Conservation (phyloP, 202 grass and related monocot species). For the Sporobolus alterniflorus region DNA sequence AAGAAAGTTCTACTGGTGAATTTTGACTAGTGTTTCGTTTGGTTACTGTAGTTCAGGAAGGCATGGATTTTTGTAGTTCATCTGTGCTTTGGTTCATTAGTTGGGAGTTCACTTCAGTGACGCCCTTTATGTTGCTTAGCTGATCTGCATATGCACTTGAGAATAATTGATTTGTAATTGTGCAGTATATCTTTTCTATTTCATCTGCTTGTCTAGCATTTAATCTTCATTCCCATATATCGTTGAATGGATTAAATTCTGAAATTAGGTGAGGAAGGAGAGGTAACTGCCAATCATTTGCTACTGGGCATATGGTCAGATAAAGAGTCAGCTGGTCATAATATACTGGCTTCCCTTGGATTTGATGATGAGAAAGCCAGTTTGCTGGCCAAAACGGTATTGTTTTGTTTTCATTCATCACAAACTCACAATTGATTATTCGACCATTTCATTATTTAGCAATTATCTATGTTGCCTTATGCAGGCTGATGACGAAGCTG, state of each 20-base stretch:
- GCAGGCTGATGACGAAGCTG: conserved; percentile 65
- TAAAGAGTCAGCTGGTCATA: conserved; percentile 86
- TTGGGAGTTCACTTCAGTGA: neutral
- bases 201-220: conserved; percentile 8
- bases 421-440: conserved; percentile 32
- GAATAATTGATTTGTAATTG: conserved; percentile 15
- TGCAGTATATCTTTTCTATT: neutral
- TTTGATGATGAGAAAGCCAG: conserved; percentile 88
- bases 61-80: neutral
- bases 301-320: conserved; percentile 90
- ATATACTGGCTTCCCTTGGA: conserved; percentile 73
- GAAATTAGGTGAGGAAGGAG: conserved; percentile 64
- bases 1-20: neutral
- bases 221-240: conserved; percentile 26
- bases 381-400: conserved; percentile 68
- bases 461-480: conserved; percentile 29
- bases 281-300: conserved; percentile 84
- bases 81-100: conserved; percentile 1
- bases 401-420: conserved; percentile 3
- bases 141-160: neutral
- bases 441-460: conserved; percentile 31
- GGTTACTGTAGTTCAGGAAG: neutral
- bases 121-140: neutral
- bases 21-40: neutral
- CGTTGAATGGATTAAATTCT: conserved; percentile 38